Evolutionary conservation across 108 stramenopile species (phyloP).

Genomic region (Skeletonema menzelii): DNA sequence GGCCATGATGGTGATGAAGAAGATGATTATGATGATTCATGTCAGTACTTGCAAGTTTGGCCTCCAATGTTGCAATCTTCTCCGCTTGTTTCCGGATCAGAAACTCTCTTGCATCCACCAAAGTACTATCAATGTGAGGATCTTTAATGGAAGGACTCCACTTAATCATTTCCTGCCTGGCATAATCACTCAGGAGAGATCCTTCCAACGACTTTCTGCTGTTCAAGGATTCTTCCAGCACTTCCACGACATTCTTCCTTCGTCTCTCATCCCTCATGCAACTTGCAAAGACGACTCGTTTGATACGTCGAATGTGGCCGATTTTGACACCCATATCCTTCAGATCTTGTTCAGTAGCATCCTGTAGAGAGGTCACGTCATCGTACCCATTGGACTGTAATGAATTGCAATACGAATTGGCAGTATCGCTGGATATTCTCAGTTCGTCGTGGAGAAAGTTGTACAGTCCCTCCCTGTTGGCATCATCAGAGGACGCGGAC

Average conservation of each 20-base stretch:
- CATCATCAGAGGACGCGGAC: not conserved
- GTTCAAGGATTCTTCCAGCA: conserved; percentile 5
- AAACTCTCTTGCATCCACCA: conserved; percentile 26
- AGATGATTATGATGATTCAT: not conserved
- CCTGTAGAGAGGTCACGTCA: conserved; percentile 45
- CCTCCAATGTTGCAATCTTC: conserved; percentile 48
- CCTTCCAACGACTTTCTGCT: conserved; percentile 16
- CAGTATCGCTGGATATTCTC: conserved; percentile 37
- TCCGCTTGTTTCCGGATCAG: conserved; percentile 48
- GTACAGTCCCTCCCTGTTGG: conserved; percentile 13
- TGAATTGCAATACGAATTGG: conserved; percentile 31
- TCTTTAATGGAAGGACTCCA: conserved; percentile 26
- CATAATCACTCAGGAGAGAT: conserved; percentile 44
- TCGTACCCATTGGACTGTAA: conserved; percentile 51
- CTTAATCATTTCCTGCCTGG: conserved; percentile 29
- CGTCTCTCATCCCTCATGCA: conserved; percentile 30
- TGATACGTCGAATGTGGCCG: conserved; percentile 50
- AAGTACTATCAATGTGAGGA: conserved; percentile 6
- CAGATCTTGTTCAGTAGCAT: conserved; percentile 49
- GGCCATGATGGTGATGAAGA: not conserved
- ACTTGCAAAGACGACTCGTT: conserved; percentile 40
- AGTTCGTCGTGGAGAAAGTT: conserved; percentile 40
- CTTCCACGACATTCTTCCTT: conserved; percentile 8
- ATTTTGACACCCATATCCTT: conserved; percentile 48
- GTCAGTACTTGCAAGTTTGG: conserved; percentile 36